Percentiles rank a stretch among this genome's conserved stretches.
These are phyloP conservation scores for Pyrenopolyporus hunteri DNA, from an alignment of 495 filamentous ascomycete genomes.

Conservation along the genomic window DNA sequence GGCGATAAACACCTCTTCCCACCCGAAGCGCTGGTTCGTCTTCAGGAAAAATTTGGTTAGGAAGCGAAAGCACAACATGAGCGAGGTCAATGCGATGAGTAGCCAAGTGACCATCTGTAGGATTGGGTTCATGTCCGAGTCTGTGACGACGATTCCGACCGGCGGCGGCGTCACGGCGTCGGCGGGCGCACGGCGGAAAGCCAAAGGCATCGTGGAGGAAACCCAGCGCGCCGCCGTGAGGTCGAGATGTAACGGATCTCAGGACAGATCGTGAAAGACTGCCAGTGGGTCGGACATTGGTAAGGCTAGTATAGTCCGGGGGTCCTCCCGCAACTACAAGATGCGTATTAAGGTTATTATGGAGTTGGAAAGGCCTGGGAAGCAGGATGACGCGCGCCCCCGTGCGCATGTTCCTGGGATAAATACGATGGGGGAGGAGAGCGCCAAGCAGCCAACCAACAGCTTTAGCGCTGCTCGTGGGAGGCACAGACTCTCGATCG, in stretches of 20 bases:
- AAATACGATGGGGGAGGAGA: slow-evolving; percentile 19
- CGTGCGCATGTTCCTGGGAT: slow-evolving; percentile 16
- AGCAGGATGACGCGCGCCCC: slow-evolving; percentile 27
- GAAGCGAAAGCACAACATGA: slow-evolving; percentile 38
- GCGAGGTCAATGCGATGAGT: slow-evolving; percentile 33
- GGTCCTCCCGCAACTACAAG: slow-evolving; percentile 25
- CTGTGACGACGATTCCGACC: slow-evolving; percentile 31
- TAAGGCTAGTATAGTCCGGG: slow-evolving; percentile 26
- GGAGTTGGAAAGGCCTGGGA: slow-evolving; percentile 15
- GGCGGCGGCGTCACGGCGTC: slow-evolving; percentile 12
- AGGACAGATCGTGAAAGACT: slow-evolving; percentile 16
- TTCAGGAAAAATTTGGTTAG: slow-evolving; percentile 39
- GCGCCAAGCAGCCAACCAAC: slow-evolving; percentile 14
- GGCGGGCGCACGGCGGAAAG: slow-evolving; percentile 18
- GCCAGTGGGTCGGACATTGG: slow-evolving; percentile 28
- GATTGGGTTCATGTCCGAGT: slow-evolving; percentile 32
- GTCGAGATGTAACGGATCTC: slow-evolving; percentile 10
- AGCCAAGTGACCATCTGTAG: slow-evolving; percentile 41
- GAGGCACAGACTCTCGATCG: slow-evolving; percentile 30
- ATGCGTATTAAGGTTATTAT: slow-evolving; percentile 19
- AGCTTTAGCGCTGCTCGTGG: slow-evolving; percentile 17
- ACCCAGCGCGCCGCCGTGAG: not conserved
- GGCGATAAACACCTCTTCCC: slow-evolving; percentile 35
- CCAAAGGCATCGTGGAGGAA: slow-evolving; percentile 21
- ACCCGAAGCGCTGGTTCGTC: slow-evolving; percentile 28